Evolutionary conservation across 192 early-diverging fungal genomes (phyloP).

Genomic region (Entophlyctis luteolus): DNA sequence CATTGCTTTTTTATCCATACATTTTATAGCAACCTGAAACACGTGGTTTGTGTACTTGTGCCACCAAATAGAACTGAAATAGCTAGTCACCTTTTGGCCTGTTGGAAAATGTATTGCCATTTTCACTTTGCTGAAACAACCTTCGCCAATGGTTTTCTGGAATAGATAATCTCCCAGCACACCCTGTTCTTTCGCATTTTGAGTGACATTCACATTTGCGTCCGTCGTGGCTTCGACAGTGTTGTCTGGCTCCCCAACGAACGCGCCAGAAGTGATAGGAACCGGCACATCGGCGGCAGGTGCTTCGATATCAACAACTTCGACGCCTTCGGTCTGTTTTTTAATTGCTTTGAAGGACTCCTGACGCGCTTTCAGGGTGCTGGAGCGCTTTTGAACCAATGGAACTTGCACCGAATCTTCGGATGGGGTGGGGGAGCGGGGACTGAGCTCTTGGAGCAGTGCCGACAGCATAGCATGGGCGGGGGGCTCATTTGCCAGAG

Average conservation of each 20-base stretch:
- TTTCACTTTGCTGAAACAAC: slow-evolving; percentile 47
- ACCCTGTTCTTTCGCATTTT: slow-evolving; percentile 7
- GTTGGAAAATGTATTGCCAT: slow-evolving; percentile 37
- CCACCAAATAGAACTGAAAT: not conserved
- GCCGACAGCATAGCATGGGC: not conserved
- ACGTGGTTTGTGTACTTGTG: not conserved
- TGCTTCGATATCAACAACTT: not conserved
- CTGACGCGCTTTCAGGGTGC: not conserved
- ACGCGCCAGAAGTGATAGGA: too few species aligned
- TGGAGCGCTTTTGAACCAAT: not conserved
- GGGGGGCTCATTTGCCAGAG: slow-evolving; percentile 13
- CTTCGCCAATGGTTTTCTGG: slow-evolving; percentile 46
- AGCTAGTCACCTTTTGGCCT: slow-evolving; percentile 24
- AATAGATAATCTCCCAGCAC: slow-evolving; percentile 30
- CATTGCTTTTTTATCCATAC: slow-evolving; percentile 37
- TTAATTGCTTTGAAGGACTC: slow-evolving; percentile 1
- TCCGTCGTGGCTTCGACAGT: not conserved
- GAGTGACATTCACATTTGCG: not conserved
- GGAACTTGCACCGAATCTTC: too few species aligned
- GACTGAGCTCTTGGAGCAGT: slow-evolving; percentile 18
- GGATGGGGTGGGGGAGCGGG: not conserved
- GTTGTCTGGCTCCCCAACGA: not conserved
- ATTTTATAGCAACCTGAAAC: slow-evolving; percentile 47
- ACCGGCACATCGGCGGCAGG: not conserved
- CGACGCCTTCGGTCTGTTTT: slow-evolving; percentile 1